Conservation (phyloP, 805 yeast genomes). For the Kurtzmaniella fragi region DNA sequence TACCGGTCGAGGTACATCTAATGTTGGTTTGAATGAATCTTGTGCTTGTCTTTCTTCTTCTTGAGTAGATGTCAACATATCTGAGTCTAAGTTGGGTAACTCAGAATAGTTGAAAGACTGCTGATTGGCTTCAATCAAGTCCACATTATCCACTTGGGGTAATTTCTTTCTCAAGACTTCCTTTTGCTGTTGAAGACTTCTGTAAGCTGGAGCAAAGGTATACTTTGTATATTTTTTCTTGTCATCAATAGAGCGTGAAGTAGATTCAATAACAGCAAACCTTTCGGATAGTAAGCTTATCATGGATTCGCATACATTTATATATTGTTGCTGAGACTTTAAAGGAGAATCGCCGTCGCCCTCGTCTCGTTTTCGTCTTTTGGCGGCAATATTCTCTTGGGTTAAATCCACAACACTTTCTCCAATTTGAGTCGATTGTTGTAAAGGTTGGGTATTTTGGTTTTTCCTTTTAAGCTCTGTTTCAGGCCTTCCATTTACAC, state of each 20-base stretch:
- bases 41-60: not conserved
- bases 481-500: not conserved
- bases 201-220: constrained; percentile 17
- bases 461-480: not conserved
- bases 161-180: not conserved
- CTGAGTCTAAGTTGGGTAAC: constrained; percentile 7
- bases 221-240: constrained; percentile 22
- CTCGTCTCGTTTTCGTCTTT: not conserved
- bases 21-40: no score
- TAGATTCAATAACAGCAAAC: constrained; percentile 28
- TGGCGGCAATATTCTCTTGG: not conserved
- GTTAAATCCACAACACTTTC: constrained; percentile 2
- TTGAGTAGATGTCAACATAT: constrained; percentile 5
- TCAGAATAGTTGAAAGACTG: constrained; percentile 3
- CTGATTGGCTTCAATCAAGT: not conserved
- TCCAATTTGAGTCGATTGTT: constrained; percentile 4
- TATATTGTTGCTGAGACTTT: constrained; percentile 15
- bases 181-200: not conserved
- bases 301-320: constrained; percentile 21
- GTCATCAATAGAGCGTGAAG: constrained; percentile 33
- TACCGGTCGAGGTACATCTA: no score
- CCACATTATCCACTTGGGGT: constrained; percentile 1
- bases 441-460: constrained; percentile 1
- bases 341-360: constrained; percentile 4
- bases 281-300: constrained; percentile 24